Evolutionary conservation across 2,329 filamentous ascomycete species (phyloP), one percentile per base, ranked within the genome.

Genomic region (Fonsecaea pugnacius): DNA sequence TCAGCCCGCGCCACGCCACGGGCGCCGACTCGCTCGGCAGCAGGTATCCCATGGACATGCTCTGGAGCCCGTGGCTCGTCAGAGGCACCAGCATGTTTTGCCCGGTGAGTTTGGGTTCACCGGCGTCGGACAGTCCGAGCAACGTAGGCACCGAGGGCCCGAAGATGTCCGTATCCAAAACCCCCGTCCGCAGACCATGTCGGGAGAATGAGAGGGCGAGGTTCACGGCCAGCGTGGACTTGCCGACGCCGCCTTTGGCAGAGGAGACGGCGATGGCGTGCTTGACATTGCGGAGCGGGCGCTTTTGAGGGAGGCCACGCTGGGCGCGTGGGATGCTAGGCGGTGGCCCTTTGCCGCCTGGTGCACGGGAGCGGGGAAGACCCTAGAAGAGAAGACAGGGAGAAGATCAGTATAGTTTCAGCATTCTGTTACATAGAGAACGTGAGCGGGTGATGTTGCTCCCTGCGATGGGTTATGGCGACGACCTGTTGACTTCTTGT

Each of bases 11-110:
- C 95, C 95, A 99, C 35, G 95, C 93, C 16, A 99, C 90, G 0
- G 93, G 91, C 4, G 91, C 90, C 10, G 87, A 84, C 69, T 92
- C 89, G 21, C 86, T 27, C 10, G 75, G 76, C 40, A 96, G 87
- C 0, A 99, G 84, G 70, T 96, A 98, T 56, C 95, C 95, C 91
- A 99, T 98, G 0, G 93, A 97, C 95, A 99, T 99, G 60, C 92
- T 96, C 78, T 96, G 96, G 62, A 99, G 85, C 46, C 95, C 95
- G 80, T 98, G 98, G 74, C 96, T 96, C 24, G 91, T 92, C 27
- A 99, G 79, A 0, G 95, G 95, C 1, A 98, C 73, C 3, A 99
- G 84, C 72, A 92, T 89, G 72, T 93, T 92, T 70, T 56, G 30
- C 12, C 21, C n/a, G 12, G 69, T 70, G 35, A 71, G 54, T 21